These are phyloP conservation scores for Phycomyces blakesleeanus DNA, from an alignment of 192 early-diverging fungal species.

Conservation along the genomic window DNA sequence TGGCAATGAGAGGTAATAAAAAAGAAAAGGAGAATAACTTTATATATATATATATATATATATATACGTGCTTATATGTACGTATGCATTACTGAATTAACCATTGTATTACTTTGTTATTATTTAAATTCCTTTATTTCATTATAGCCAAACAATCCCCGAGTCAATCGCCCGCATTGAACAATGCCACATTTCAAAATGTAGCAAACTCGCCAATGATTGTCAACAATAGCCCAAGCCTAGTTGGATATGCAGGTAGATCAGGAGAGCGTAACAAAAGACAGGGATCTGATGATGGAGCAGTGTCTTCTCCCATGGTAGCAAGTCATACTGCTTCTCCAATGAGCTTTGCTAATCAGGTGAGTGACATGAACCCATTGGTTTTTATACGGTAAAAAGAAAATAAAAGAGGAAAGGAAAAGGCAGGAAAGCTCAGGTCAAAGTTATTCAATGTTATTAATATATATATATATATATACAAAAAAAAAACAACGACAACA, in stretches of 20 bases:
- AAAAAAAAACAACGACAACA: no score
- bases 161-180: slow-evolving; percentile 22
- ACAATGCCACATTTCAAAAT: slow-evolving; percentile 13
- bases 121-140: not conserved
- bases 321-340: not conserved
- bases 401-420: no score
- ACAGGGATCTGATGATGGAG: no score
- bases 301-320: slow-evolving; percentile 15
- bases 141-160: slow-evolving; percentile 26
- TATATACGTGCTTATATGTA: no score
- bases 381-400: no score
- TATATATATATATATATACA: no score
- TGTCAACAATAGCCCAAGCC: slow-evolving; percentile 17
- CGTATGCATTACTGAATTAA: no score
- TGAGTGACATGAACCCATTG: slow-evolving; percentile 5
- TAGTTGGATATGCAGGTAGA: slow-evolving; percentile 16
- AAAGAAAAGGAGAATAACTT: no score
- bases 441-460: not conserved
- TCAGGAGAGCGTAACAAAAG: no score
- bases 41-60: no score
- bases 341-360: slow-evolving; percentile 5
- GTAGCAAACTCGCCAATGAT: slow-evolving; percentile 19
- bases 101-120: no score
- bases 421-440: no score
- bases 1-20: slow-evolving; percentile 26